phyloP scores from a whole-genome alignment of 257 asterid genomes.

The Petrea volubilis region DNA sequence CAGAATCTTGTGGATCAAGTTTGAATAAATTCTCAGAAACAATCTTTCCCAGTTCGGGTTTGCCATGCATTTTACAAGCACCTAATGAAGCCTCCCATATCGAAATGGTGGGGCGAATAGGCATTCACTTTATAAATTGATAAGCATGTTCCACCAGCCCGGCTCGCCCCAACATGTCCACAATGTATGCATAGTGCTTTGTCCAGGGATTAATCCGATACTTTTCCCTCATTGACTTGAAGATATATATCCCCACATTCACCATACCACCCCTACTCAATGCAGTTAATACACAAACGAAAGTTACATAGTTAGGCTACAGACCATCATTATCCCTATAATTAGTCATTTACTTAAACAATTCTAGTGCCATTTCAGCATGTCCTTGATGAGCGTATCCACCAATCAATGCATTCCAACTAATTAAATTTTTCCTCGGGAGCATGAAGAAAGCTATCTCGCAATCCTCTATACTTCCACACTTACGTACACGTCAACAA shows the following conservation, averaged over 20 bases:
- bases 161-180: constrained; percentile 92
- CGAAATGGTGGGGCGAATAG: constrained; percentile 64
- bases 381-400: constrained; percentile 86
- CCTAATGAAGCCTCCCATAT: constrained; percentile 89
- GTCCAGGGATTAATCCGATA: constrained; percentile 69
- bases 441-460: constrained; percentile 50
- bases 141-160: constrained; percentile 84
- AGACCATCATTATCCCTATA: constrained; percentile 17
- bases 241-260: constrained; percentile 59
- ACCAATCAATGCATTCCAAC: constrained; percentile 87
- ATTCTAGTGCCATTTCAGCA: constrained; percentile 60
- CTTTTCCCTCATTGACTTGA: constrained; percentile 55
- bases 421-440: constrained; percentile 61
- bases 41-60: constrained; percentile 62
- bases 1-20: constrained; percentile 88
- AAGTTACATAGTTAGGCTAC: constrained; percentile 71
- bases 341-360: constrained; percentile 57
- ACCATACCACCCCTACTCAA: constrained; percentile 93
- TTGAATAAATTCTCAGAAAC: constrained; percentile 78
- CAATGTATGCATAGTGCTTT: constrained; percentile 86
- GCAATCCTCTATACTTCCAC: constrained; percentile 75
- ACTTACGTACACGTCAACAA: constrained; percentile 91
- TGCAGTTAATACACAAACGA: constrained; percentile 75
- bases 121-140: constrained; percentile 55
- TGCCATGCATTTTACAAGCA: constrained; percentile 76